Evolutionary conservation across 225 moss, liverwort and hornwort genomes (phyloP), one percentile per base, ranked within the genome.

Genomic region (Pleurozium schreberi): DNA sequence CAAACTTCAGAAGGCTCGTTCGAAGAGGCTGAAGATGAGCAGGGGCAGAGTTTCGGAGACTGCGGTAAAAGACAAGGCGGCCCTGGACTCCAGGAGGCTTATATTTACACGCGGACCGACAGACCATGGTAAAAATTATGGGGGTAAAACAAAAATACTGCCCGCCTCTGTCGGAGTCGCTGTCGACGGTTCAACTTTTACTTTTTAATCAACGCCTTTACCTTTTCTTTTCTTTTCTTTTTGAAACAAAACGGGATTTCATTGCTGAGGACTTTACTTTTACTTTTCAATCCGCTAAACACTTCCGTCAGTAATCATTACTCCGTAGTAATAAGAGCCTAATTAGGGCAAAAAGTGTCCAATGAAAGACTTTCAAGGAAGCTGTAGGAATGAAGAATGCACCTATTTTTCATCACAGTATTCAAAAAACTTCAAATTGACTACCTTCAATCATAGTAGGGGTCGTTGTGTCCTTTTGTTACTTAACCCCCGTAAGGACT

Each of bases 61-160:
- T 59, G 40, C n/a, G 40, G 88, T 57, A 92, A 27, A 88, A 66
- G 86, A 86, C 83, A 88, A 86, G 25, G 0, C 4, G 20, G 33
- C 17, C 71, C 84, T 1, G 61, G 42, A 38, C 33, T 64, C 59
- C 42, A 10, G 33, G 55, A 59, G 33, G 42, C 70, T 86, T 90
- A 76, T 92, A 92, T 92, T 86, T 83, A 50, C 65, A 5, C 78
- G 6, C 34, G 21, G 79, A 50, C 90, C 88, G 88, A 90, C 88
- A 90, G 23, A 2, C 53, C 15, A 6, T 11, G 40, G 58, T 73
- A 20, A 80, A 33, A 26, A 74, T 1, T 2, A 9, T 15, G 30
- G 59, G 23, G 71, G 82, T 28, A 62, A 69, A 43, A 34, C 34
- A 23, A 53, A 67, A 28, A 4, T 26, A 11, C 71, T 43, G 33